These are phyloP conservation scores for Tuber microsphaerosporum DNA, from an alignment of 495 filamentous ascomycete genomes.

Conservation along the genomic window DNA sequence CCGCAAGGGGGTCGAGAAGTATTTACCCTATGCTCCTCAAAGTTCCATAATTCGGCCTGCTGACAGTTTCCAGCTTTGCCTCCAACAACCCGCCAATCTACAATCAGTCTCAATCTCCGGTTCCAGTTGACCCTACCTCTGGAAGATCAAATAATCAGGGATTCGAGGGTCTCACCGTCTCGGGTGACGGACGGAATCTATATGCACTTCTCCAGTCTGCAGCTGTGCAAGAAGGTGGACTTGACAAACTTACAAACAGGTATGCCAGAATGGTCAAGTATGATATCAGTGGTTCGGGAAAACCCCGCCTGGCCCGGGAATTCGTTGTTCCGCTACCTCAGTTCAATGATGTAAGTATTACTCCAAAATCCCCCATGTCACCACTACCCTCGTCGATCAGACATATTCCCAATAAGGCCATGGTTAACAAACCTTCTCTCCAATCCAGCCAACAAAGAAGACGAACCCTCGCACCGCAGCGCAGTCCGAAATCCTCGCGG, in stretches of 20 bases:
- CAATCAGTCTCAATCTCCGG: slow-evolving; percentile 44
- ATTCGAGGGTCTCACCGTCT: slow-evolving; percentile 64
- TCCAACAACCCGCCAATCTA: slow-evolving; percentile 60
- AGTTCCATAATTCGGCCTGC: neutral
- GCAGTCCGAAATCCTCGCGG: slow-evolving; percentile 63
- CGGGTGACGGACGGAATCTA: slow-evolving; percentile 57
- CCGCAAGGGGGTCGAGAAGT: slow-evolving; percentile 49
- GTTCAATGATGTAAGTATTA: slow-evolving; percentile 45
- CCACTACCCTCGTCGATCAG: slow-evolving; percentile 24
- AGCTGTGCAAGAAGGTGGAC: slow-evolving; percentile 59
- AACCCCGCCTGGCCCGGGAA: slow-evolving; percentile 51
- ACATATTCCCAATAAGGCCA: slow-evolving; percentile 22
- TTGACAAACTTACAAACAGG: slow-evolving; percentile 49
- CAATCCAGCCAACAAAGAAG: slow-evolving; percentile 39
- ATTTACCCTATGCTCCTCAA: too few species aligned
- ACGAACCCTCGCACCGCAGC: slow-evolving; percentile 53
- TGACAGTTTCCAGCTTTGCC: slow-evolving; percentile 47
- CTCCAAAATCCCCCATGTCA: slow-evolving; percentile 16
- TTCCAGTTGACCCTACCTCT: slow-evolving; percentile 53
- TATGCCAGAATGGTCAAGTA: slow-evolving; percentile 61
- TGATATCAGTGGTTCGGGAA: slow-evolving; percentile 46
- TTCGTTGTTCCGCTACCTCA: slow-evolving; percentile 63
- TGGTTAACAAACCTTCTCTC: neutral
- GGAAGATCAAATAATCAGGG: slow-evolving; percentile 73
- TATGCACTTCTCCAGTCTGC: slow-evolving; percentile 66